phyloP scores from a whole-genome alignment of 805 yeast species.

The Candida khao-thaluensis region DNA sequence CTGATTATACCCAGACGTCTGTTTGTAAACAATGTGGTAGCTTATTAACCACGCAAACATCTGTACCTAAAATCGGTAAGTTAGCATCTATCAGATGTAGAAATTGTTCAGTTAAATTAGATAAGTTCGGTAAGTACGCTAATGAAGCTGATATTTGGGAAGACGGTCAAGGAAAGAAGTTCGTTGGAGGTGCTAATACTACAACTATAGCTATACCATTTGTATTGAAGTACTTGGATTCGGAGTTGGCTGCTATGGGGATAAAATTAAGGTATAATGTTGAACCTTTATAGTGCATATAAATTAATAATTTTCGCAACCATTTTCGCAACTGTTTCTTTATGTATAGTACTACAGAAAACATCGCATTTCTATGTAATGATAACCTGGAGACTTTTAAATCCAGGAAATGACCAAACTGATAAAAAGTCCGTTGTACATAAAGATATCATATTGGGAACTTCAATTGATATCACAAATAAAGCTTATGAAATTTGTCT shows the following conservation, averaged over 20 bases:
- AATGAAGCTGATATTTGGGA: constrained; percentile 87
- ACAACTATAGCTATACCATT: constrained; percentile 96
- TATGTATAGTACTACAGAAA: no score
- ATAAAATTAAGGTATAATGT: constrained; percentile 88
- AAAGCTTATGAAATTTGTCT: neutral
- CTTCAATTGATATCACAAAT: neutral
- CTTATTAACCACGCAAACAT: constrained; percentile 79
- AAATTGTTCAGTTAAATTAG: constrained; percentile 78
- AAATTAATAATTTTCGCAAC: constrained; percentile 58
- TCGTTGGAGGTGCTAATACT: constrained; percentile 90
- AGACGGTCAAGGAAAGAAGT: constrained; percentile 92
- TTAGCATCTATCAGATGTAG: constrained; percentile 81
- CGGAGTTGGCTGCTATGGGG: constrained; percentile 97
- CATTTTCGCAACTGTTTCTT: constrained; percentile 20
- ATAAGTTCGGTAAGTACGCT: constrained; percentile 50
- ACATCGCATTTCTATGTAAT: neutral
- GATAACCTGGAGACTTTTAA: neutral
- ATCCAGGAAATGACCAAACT: neutral
- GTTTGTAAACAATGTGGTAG: constrained; percentile 94
- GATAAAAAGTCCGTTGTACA: neutral
- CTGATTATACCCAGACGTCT: constrained; percentile 90
- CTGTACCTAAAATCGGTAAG: constrained; percentile 89
- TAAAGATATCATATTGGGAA: neutral
- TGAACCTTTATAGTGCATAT: constrained; percentile 55
- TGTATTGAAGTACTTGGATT: constrained; percentile 90